Evolutionary conservation across 2,329 filamentous ascomycete genomes (phyloP).

Genomic region (Pseudocercospora ulei): DNA sequence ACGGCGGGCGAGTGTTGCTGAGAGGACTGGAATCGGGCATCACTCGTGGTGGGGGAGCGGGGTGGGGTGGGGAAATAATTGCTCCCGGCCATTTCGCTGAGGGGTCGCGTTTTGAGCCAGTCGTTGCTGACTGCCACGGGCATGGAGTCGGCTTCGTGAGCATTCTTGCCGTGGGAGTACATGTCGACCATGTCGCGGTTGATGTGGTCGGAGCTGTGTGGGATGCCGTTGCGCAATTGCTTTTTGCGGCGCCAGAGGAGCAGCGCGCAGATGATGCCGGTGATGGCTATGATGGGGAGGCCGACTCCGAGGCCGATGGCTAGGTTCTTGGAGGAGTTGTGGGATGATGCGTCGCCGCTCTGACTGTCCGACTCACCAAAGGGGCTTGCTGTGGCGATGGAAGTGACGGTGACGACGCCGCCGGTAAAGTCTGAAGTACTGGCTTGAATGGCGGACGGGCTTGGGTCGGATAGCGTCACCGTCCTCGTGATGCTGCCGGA

Average conservation of each 20-base stretch:
- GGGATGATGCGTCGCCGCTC: neutral
- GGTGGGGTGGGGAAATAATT: conserved; percentile 10
- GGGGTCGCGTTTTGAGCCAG: neutral
- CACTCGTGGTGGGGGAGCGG: too few relatives aligned
- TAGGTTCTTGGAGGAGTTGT: conserved; percentile 9
- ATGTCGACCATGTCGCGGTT: conserved; percentile 13
- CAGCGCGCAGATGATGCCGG: neutral
- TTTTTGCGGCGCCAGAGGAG: conserved; percentile 13
- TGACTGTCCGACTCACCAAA: neutral
- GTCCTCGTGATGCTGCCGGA: conserved; percentile 1
- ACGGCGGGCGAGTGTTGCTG: neutral
- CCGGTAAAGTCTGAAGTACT: conserved; percentile 9
- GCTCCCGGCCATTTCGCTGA: conserved; percentile 13
- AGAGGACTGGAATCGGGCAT: too few relatives aligned
- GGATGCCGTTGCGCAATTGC: conserved; percentile 9
- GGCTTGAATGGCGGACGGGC: neutral
- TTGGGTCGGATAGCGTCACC: conserved; percentile 1
- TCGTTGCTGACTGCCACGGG: conserved; percentile 8
- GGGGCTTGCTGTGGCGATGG: neutral
- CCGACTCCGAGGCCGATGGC: conserved; percentile 13
- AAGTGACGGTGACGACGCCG: conserved; percentile 7
- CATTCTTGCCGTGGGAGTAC: conserved; percentile 14
- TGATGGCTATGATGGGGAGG: conserved; percentile 7
- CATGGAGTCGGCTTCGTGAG: conserved; percentile 13
- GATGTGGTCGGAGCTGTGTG: conserved; percentile 11